phyloP scores from a whole-genome alignment of 176 grass and related monocot species.

The Aegilops tauschii region DNA sequence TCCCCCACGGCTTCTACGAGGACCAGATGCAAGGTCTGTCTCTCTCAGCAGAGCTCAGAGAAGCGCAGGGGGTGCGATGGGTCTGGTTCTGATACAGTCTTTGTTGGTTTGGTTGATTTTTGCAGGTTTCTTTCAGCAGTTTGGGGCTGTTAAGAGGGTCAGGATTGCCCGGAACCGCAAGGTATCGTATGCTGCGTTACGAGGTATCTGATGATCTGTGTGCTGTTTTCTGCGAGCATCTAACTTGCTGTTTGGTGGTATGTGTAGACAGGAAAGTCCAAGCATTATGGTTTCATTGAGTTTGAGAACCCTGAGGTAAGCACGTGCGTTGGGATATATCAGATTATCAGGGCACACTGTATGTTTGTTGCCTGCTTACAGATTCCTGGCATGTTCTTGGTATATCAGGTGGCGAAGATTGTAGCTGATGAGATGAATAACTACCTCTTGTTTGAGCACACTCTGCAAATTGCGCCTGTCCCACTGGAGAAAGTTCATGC shows the following conservation, averaged over 20 bases:
- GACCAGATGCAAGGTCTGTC: conserved; percentile 83
- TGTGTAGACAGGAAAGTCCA: conserved; percentile 88
- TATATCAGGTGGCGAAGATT: conserved; percentile 76
- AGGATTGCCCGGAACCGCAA: conserved; percentile 78
- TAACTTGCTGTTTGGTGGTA: conserved; percentile 27
- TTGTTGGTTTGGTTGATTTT: neutral
- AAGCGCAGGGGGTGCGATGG: neutral
- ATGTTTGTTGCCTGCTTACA: neutral
- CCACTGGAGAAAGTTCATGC: conserved; percentile 68
- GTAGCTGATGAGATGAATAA: conserved; percentile 91
- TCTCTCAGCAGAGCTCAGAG: neutral
- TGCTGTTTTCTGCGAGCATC: neutral
- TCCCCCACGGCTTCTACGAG: conserved; percentile 95
- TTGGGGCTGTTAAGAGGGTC: conserved; percentile 71
- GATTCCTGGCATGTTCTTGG: neutral
- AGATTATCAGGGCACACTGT: neutral
- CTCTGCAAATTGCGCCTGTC: conserved; percentile 62
- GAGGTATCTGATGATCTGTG: neutral
- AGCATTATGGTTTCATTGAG: conserved; percentile 92
- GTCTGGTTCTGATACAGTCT: neutral
- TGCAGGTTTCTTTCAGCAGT: conserved; percentile 87
- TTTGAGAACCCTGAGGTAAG: conserved; percentile 84
- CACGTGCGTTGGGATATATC: neutral
- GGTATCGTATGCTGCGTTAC: conserved; percentile 13
- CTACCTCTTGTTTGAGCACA: conserved; percentile 89